Evolutionary conservation across 108 stramenopile genomes (phyloP), one percentile per base, ranked within the genome.

Genomic region (Cyclotella choctawhatcheeana): DNA sequence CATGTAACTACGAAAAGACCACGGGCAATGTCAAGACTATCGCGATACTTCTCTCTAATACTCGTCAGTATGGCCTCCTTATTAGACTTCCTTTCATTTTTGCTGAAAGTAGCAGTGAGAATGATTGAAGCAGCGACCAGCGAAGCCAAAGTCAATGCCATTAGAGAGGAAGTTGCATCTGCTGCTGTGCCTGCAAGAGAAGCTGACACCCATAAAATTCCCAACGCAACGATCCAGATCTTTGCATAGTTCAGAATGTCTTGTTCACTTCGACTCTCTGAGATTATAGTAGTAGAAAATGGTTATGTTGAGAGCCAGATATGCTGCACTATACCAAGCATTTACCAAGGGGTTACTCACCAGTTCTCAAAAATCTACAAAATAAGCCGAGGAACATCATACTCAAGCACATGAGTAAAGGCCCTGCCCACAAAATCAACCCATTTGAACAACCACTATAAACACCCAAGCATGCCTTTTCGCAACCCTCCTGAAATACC

Each of bases 401-500:
- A 12, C 44, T 54, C 17, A 85, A 26, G 52, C 77, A 64, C 29
- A 83, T 71, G 44, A 87, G 37, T 5, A 82, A 24, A 32, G 86
- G 86, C 12, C 82, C 82, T 21, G 37, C 65, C 86, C 86, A 87
- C 32, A 87, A 55, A 33, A 87, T 70, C 52, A 85, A 81, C 26
- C 71, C 69, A 68, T 84, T 82, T 17, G 44, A 37, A 54, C 86
- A 87, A 13, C 59, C 61, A 26, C 74, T 74, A 56, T 85, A 85
- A 6, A 85, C 73, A 54, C 62, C 47, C 20, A 71, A 30, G 29
- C 77, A 71, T 24, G 58, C 48, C 25, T 58, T 45, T 17, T 71
- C 70, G 22, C 77, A 78, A 8, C 70, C 64, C 22, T 71, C 59
- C 3, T 64, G 70, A 29, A 78, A 78, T 1, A 71, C 51, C 5